These are phyloP conservation scores for Kodamaea jinghongensis DNA, from an alignment of 805 yeast species.

Conservation along the genomic window DNA sequence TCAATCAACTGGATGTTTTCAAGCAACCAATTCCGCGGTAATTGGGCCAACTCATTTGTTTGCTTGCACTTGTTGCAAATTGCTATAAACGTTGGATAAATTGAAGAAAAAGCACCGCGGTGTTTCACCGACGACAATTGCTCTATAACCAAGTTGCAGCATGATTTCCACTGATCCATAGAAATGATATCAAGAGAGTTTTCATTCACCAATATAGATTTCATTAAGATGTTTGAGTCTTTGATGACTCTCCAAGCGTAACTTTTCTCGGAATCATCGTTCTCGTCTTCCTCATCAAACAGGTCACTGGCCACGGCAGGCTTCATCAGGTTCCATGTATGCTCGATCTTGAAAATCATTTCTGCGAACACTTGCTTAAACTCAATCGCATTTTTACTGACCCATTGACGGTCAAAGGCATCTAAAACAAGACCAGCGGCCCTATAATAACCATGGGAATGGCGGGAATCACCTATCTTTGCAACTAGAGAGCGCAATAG, in stretches of 20 bases:
- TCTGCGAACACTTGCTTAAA: conserved; percentile 9
- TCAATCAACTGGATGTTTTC: conserved; percentile 52
- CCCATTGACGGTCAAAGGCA: neutral
- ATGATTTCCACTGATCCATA: neutral
- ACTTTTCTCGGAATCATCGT: conserved; percentile 51
- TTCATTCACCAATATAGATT: conserved; percentile 35
- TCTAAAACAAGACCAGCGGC: conserved; percentile 7
- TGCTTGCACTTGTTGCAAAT: conserved; percentile 57
- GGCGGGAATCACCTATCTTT: neutral
- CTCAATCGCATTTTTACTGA: neutral
- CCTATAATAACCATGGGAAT: conserved; percentile 67
- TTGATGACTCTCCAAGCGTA: conserved; percentile 83
- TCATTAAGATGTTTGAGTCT: conserved; percentile 62
- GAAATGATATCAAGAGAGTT: conserved; percentile 16
- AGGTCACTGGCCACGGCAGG: conserved; percentile 62
- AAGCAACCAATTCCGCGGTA: conserved; percentile 58
- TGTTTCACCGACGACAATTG: conserved; percentile 79
- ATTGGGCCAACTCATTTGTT: conserved; percentile 25
- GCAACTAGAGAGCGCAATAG: neutral
- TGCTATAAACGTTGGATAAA: conserved; percentile 74
- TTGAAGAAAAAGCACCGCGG: conserved; percentile 88
- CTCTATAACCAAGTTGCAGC: conserved; percentile 56
- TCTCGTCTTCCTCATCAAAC: conserved; percentile 34
- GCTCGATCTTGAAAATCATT: conserved; percentile 20
- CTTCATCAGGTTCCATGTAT: conserved; percentile 45